Conservation (phyloP, 768 basidiomycete genomes). For the Lyophyllum shimeji region DNA sequence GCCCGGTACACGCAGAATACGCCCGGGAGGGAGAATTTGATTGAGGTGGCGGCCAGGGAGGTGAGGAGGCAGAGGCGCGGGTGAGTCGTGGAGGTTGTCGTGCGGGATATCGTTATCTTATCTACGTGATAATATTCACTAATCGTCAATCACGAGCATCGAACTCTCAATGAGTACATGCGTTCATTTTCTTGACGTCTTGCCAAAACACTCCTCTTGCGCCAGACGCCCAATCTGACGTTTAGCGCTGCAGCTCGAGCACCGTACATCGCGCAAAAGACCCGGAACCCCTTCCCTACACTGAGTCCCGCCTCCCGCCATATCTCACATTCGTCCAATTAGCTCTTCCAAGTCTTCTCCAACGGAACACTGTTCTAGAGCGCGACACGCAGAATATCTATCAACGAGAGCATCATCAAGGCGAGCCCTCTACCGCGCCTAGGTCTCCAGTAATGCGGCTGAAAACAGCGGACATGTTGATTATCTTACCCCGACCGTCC, state of each 20-base stretch:
- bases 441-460: slow-evolving; percentile 3
- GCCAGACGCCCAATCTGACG: slow-evolving; percentile 61
- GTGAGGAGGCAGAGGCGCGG: neutral
- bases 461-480: neutral
- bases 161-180: slow-evolving; percentile 53
- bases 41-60: slow-evolving; percentile 1
- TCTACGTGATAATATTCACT: too few species aligned
- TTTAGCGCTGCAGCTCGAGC: slow-evolving; percentile 57
- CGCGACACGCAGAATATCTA: neutral
- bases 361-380: slow-evolving; percentile 7
- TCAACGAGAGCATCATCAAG: slow-evolving; percentile 3
- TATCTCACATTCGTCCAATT: too few species aligned
- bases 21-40: slow-evolving; percentile 3
- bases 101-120: too few species aligned
- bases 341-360: too few species aligned
- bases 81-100: too few species aligned
- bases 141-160: too few species aligned
- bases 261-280: slow-evolving; percentile 51
- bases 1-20: slow-evolving; percentile 9
- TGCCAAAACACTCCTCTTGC: neutral
- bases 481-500: neutral
- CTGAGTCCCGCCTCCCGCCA: too few species aligned
- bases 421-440: too few species aligned
- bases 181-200: neutral
- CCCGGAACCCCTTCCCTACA: too few species aligned